phyloP scores from a whole-genome alignment of 768 basidiomycete species.

The Galerina sulciceps region DNA sequence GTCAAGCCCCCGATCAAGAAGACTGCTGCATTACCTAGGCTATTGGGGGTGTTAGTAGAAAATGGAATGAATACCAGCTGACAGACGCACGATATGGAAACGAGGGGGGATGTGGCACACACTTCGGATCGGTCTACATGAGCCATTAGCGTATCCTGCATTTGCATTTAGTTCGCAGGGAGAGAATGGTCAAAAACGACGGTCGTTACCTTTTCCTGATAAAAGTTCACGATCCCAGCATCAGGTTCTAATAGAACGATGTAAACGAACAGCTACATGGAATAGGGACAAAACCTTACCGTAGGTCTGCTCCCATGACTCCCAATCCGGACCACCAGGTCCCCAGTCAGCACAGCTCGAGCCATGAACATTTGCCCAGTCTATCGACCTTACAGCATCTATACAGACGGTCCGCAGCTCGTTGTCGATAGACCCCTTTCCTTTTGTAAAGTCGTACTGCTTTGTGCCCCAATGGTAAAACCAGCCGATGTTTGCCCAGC shows the following conservation, averaged over 20 bases:
- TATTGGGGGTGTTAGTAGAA: constrained; percentile 30
- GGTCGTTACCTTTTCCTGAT: constrained; percentile 66
- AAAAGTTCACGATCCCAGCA: constrained; percentile 96
- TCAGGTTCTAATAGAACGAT: constrained; percentile 71
- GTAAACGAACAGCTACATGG: too few relatives aligned
- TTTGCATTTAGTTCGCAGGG: neutral
- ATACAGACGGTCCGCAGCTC: constrained; percentile 63
- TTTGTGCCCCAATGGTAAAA: constrained; percentile 98
- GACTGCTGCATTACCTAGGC: constrained; percentile 86
- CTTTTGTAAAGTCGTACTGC: constrained; percentile 86
- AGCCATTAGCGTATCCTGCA: constrained; percentile 91
- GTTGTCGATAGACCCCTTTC: constrained; percentile 63
- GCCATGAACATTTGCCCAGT: constrained; percentile 72
- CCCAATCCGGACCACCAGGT: constrained; percentile 63
- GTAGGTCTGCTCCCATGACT: constrained; percentile 77
- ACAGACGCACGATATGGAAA: constrained; percentile 80
- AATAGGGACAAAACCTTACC: constrained; percentile 43
- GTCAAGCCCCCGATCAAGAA: constrained; percentile 90
- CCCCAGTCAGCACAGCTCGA: constrained; percentile 52
- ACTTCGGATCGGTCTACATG: constrained; percentile 98
- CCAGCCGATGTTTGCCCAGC: constrained; percentile 97
- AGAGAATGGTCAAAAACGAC: neutral
- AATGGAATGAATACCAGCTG: neutral
- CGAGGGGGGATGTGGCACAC: constrained; percentile 88
- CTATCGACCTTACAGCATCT: constrained; percentile 60